Evolutionary conservation across 1,284 basidiomycete species (phyloP).

Genomic region (Puccinia coronata): DNA sequence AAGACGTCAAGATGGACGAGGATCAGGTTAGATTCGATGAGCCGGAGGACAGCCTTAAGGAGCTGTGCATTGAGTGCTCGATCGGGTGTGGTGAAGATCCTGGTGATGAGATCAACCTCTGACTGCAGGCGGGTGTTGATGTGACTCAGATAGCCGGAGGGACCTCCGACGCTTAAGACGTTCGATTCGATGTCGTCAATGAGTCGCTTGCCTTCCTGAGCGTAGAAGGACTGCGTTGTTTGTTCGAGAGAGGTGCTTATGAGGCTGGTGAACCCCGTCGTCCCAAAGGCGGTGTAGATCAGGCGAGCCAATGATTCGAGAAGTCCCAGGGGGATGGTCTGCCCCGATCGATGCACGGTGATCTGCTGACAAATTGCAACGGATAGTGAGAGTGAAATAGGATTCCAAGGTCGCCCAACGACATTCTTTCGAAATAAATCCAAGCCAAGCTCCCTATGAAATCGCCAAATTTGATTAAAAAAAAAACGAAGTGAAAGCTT

Average conservation of each 20-base stretch:
- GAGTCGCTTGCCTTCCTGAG: constrained; percentile 32
- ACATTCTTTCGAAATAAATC: constrained; percentile 34
- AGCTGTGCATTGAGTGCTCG: constrained; percentile 5
- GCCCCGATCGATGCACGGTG: constrained; percentile 17
- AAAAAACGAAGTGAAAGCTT: background rate
- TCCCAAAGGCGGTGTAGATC: constrained; percentile 16
- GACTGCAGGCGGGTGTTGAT: constrained; percentile 3
- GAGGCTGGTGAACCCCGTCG: constrained; percentile 10
- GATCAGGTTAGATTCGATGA: constrained; percentile 25
- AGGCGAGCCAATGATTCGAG: constrained; percentile 31
- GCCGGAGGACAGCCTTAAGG: background rate
- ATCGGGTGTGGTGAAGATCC: constrained; percentile 35
- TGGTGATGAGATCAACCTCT: constrained; percentile 11
- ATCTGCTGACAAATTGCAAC: constrained; percentile 28
- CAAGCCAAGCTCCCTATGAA: constrained; percentile 28
- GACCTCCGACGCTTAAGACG: constrained; percentile 25
- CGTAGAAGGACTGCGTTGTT: constrained; percentile 27
- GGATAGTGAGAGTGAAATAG: constrained; percentile 27
- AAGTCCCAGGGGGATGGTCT: background rate
- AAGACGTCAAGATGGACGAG: constrained; percentile 20
- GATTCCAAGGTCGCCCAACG: constrained; percentile 21
- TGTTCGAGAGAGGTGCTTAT: constrained; percentile 16
- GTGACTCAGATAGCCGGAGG: constrained; percentile 27
- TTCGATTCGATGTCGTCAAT: constrained; percentile 9
- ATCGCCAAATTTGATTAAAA: background rate